These are phyloP conservation scores for Apostasia shenzhenica DNA, from an alignment of 106 monocot genomes.

Conservation along the genomic window DNA sequence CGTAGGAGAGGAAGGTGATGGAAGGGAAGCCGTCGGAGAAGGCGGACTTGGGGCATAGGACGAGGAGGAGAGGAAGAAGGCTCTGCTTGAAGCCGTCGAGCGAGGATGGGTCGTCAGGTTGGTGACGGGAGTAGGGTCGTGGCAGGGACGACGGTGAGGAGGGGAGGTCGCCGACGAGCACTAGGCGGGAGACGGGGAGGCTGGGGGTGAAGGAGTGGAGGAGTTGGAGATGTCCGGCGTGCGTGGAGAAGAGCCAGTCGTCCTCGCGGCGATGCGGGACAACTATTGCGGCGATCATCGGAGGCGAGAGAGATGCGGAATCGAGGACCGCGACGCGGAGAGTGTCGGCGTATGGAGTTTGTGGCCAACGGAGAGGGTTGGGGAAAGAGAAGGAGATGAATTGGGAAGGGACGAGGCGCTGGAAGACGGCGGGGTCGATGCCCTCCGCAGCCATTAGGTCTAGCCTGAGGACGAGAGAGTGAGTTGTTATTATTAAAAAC, in stretches of 20 bases:
- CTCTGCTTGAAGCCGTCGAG: slow-evolving; percentile 11
- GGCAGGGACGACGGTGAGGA: slow-evolving; percentile 14
- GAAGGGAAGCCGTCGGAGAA: slow-evolving; percentile 24
- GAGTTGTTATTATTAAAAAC: too few relatives aligned
- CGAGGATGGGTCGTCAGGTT: not conserved
- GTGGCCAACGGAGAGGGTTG: slow-evolving; percentile 21
- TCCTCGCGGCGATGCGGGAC: slow-evolving; percentile 59
- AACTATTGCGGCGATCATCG: slow-evolving; percentile 41
- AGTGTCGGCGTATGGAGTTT: slow-evolving; percentile 7
- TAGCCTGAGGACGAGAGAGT: not conserved
- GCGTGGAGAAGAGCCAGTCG: slow-evolving; percentile 78
- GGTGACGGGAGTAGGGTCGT: slow-evolving; percentile 7
- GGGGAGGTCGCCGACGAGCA: slow-evolving; percentile 43
- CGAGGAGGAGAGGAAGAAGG: slow-evolving; percentile 54
- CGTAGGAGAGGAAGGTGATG: slow-evolving; percentile 65
- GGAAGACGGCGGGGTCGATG: slow-evolving; percentile 20
- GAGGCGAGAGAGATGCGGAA: slow-evolving; percentile 15
- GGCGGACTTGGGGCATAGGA: slow-evolving; percentile 52
- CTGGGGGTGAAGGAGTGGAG: slow-evolving; percentile 27
- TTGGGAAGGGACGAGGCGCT: slow-evolving; percentile 40
- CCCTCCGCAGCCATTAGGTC: not conserved
- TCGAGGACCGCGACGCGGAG: slow-evolving; percentile 79
- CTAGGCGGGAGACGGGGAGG: slow-evolving; percentile 28
- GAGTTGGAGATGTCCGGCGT: slow-evolving; percentile 57
- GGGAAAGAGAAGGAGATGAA: slow-evolving; percentile 62